Evolutionary conservation across 352 stramenopile genomes (phyloP).

Genomic region (Pelagophyceae sp.): DNA sequence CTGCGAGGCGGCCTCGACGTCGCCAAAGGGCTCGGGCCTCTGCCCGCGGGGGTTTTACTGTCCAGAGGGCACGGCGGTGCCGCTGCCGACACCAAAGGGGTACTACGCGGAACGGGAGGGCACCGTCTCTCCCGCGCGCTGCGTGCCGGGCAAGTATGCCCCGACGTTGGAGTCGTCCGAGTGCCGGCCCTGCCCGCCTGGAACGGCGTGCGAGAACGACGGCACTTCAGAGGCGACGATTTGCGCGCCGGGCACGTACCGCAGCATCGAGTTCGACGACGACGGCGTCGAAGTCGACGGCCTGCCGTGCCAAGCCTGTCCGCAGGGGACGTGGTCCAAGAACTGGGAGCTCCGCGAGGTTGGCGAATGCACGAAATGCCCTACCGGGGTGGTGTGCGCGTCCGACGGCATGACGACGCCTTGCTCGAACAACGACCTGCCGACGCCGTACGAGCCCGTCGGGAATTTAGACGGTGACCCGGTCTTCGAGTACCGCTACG

Average conservation of each 20-base stretch:
- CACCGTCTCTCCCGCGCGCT: conserved; percentile 75
- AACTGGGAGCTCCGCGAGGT: conserved; percentile 92
- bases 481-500: conserved; percentile 49
- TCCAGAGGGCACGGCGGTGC: conserved; percentile 75
- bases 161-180: conserved; percentile 85
- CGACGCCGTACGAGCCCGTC: conserved; percentile 69
- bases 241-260: conserved; percentile 83
- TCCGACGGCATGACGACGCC: conserved; percentile 87
- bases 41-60: conserved; percentile 88
- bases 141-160: conserved; percentile 85
- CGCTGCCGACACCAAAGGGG: conserved; percentile 78
- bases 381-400: conserved; percentile 78
- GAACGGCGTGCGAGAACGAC: conserved; percentile 77
- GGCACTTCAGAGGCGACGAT: conserved; percentile 70
- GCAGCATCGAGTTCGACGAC: conserved; percentile 49
- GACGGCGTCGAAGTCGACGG: conserved; percentile 53
- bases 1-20: conserved; percentile 80
- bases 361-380: conserved; percentile 79
- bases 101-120: conserved; percentile 79
- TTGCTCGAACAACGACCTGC: conserved; percentile 78
- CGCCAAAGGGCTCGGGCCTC: conserved; percentile 76
- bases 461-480: conserved; percentile 51
- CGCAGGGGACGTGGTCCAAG: conserved; percentile 91
- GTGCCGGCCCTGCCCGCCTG: conserved; percentile 76
- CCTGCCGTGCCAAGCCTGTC: conserved; percentile 72